Percentiles rank a stretch among this genome's conserved stretches.
These are phyloP conservation scores for Trichomonascus vanleenenianus DNA, from an alignment of 805 yeast genomes.

Conservation along the genomic window DNA sequence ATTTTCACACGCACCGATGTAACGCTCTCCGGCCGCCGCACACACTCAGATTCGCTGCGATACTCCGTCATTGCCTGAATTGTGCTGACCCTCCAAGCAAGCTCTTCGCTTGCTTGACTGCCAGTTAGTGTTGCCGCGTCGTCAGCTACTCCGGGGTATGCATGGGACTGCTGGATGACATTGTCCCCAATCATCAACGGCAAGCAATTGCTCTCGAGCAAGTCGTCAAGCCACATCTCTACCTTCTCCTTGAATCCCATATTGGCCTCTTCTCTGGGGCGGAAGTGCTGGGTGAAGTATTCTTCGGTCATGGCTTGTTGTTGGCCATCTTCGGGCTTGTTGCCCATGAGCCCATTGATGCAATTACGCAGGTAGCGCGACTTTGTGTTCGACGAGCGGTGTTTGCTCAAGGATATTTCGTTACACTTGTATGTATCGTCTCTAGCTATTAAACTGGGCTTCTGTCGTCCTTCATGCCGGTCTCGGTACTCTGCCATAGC, in stretches of 20 bases:
- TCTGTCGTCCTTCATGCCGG: too few relatives aligned
- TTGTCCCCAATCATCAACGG: too few relatives aligned
- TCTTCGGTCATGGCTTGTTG: neutral
- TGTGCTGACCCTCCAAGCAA: neutral
- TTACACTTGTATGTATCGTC: too few relatives aligned
- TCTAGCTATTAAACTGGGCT: too few relatives aligned
- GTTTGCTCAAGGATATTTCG: too few relatives aligned
- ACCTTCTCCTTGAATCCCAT: slow-evolving; percentile 7
- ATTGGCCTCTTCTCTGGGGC: slow-evolving; percentile 6
- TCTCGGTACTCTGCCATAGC: neutral
- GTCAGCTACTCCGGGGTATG: too few relatives aligned
- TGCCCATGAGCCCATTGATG: neutral
- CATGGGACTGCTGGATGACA: too few relatives aligned
- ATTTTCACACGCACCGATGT: too few relatives aligned
- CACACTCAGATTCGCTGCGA: neutral
- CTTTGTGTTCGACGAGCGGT: too few relatives aligned
- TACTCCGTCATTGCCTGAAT: neutral
- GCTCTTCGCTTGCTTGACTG: slow-evolving; percentile 1
- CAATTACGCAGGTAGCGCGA: too few relatives aligned
- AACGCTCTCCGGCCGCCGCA: neutral
- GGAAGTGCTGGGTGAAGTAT: neutral
- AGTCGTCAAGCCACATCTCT: slow-evolving; percentile 5
- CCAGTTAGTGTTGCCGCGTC: too few relatives aligned
- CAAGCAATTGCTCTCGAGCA: neutral
- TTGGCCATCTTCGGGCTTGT: neutral